Percentiles rank a stretch among this genome's conserved stretches.
phyloP scores from a whole-genome alignment of 441 rosid genomes.

The Pelargonium australe region DNA sequence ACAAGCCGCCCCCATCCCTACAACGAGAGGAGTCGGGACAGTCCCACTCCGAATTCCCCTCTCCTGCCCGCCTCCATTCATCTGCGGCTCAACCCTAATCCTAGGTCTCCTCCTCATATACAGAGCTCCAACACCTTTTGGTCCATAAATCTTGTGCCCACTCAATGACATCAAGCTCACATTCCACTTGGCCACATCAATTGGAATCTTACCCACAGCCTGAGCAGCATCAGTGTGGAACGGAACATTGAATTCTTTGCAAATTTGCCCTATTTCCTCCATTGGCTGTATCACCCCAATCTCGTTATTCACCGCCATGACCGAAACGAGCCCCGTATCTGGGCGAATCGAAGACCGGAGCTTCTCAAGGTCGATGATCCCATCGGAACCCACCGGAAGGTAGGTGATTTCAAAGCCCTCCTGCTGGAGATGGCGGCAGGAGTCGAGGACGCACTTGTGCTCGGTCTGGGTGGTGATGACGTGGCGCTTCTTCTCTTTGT shows the following conservation, averaged over 20 bases:
- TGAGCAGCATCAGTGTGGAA: conserved; percentile 95
- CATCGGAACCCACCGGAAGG: conserved; percentile 63
- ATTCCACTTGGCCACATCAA: conserved; percentile 85
- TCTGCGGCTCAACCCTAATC: conserved; percentile 75
- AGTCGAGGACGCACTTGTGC: conserved; percentile 91
- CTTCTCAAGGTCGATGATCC: conserved; percentile 64
- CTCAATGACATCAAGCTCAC: conserved; percentile 89
- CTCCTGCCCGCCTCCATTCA: conserved; percentile 99
- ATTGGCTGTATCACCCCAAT: conserved; percentile 91
- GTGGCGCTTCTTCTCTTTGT: conserved; percentile 78
- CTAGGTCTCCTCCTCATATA: conserved; percentile 78
- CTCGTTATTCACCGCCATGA: conserved; percentile 95
- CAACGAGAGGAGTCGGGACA: conserved; percentile 70
- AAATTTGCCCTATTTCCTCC: conserved; percentile 83
- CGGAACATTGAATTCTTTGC: conserved; percentile 71
- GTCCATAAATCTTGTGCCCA: conserved; percentile 86
- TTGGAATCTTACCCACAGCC: conserved; percentile 84
- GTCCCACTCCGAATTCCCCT: conserved; percentile 95
- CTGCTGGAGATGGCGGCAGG: conserved; percentile 90
- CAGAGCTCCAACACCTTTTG: conserved; percentile 90
- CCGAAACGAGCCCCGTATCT: conserved; percentile 81
- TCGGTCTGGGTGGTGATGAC: conserved; percentile 91
- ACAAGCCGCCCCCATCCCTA: conserved; percentile 90
- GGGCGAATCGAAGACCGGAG: conserved; percentile 54
- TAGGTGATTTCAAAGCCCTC: conserved; percentile 89